Evolutionary conservation across 345 rosid genomes (phyloP), one percentile per base, ranked within the genome.

Genomic region (Boechera stricta): DNA sequence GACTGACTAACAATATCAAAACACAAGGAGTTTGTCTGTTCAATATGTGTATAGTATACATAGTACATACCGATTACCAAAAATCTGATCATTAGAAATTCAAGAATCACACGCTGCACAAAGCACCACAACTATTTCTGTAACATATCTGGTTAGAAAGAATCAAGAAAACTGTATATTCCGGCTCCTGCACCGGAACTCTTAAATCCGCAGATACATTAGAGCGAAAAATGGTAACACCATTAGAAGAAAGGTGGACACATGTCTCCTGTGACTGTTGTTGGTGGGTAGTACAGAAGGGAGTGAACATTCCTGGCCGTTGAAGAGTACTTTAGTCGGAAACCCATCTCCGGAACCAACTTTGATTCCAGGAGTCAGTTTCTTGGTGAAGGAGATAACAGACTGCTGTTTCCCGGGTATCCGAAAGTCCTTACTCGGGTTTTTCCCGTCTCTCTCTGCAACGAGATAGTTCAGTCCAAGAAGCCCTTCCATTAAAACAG

Each of bases 341-440:
- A 87, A 95, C 5, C 96, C 96, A 72, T 95, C 98, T 16, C 98
- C 90, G 0, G 67, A 66, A 16, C 87, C 81, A 58, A 95, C 83
- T 11, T 87, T 84, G 47, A 95, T 81, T 62, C 87, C 92, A 0
- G 98, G 91, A 18, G 87, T 88, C 8, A 18, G 64, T 77, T 89
- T 92, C 90, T 95, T 95, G 16, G 87, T 90, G 60, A 95, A 95
- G 8, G 97, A 90, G 65, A 95, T 61, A 18, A 92, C 94, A 4
- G 99, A 77, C 86, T 93, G 99, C 16, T 93, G 99, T 60, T 95
- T 95, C 52, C 99, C 98, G 2, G 98, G 99, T 18, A 93, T 76
- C 77, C 88, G 79, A 57, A 83, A 87, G 80, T 83, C 87, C 69
- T 78, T 90, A 33, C 15, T 61, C 9, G 96, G 99, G 70, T 90